Percentiles rank a stretch among this genome's conserved stretches.
phyloP scores from a whole-genome alignment of 306 rosid genomes.

The Clitoria ternatea region DNA sequence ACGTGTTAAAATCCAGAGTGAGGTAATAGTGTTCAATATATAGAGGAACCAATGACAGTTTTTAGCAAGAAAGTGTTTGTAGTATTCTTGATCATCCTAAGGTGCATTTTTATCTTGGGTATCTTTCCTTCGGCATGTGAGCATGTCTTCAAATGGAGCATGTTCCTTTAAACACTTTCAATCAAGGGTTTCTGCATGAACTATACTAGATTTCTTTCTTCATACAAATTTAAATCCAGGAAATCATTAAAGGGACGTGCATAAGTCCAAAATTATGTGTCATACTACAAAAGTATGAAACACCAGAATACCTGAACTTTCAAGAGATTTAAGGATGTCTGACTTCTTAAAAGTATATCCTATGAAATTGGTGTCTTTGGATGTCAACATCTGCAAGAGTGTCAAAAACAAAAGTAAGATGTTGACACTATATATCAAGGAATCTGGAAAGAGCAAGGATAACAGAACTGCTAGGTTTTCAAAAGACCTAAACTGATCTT shows the following conservation, averaged over 20 bases:
- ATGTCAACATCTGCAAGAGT: slow-evolving; percentile 83
- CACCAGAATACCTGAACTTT: slow-evolving; percentile 56
- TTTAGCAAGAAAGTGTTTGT: neutral
- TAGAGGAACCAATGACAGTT: neutral
- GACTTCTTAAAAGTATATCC: slow-evolving; percentile 93
- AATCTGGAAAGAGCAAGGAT: neutral
- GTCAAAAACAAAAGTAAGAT: neutral
- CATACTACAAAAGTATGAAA: slow-evolving; percentile 6
- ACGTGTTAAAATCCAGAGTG: slow-evolving; percentile 8
- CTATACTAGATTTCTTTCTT: neutral
- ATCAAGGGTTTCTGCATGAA: neutral
- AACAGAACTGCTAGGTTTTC: neutral
- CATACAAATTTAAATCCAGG: neutral
- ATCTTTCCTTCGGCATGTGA: neutral
- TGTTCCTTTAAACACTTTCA: neutral
- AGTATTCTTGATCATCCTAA: neutral
- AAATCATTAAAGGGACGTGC: neutral
- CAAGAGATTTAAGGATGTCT: slow-evolving; percentile 76
- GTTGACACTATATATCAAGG: neutral
- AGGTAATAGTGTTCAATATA: neutral
- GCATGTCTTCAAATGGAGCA: slow-evolving; percentile 16
- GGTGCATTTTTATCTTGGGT: neutral
- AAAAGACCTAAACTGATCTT: slow-evolving; percentile 1
- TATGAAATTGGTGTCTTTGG: slow-evolving; percentile 93
- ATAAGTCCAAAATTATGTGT: neutral